A percentile compares a stretch with the other conserved stretches of the same genome.
These are phyloP conservation scores for Polychytrium aggregatum DNA, from an alignment of 192 early-diverging fungal genomes.

Conservation along the genomic window DNA sequence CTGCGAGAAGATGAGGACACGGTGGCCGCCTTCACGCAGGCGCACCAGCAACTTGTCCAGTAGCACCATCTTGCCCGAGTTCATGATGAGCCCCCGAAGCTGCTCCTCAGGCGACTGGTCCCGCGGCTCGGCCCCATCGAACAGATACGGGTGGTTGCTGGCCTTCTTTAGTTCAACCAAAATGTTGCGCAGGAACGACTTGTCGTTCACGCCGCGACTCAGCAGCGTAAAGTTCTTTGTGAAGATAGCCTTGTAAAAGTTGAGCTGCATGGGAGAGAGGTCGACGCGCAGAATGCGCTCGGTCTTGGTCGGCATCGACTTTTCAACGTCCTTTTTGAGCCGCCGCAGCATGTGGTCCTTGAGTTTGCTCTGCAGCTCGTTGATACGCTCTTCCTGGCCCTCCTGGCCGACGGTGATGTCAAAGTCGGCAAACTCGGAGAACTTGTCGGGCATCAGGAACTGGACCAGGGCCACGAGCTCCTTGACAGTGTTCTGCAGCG, in stretches of 20 bases:
- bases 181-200: slow-evolving; percentile 80
- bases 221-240: slow-evolving; percentile 87
- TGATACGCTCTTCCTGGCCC: slow-evolving; percentile 67
- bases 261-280: slow-evolving; percentile 76
- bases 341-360: slow-evolving; percentile 88
- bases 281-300: slow-evolving; percentile 94
- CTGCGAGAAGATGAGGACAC: slow-evolving; percentile 97
- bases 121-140: slow-evolving; percentile 29
- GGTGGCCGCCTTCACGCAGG: slow-evolving; percentile 81
- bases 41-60: slow-evolving; percentile 90
- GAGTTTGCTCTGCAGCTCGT: slow-evolving; percentile 68
- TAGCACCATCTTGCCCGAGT: slow-evolving; percentile 97
- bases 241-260: slow-evolving; percentile 91
- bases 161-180: slow-evolving; percentile 95
- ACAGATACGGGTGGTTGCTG: slow-evolving; percentile 91
- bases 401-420: slow-evolving; percentile 63
- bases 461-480: slow-evolving; percentile 83
- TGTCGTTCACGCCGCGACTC: slow-evolving; percentile 31
- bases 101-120: slow-evolving; percentile 56
- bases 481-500: slow-evolving; percentile 95
- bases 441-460: slow-evolving; percentile 84
- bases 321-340: slow-evolving; percentile 97
- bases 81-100: slow-evolving; percentile 68
- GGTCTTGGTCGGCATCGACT: slow-evolving; percentile 87
- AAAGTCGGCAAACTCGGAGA: slow-evolving; percentile 59